Conservation (phyloP, 1,284 basidiomycete species). For the Malassezia yamatoensis region DNA sequence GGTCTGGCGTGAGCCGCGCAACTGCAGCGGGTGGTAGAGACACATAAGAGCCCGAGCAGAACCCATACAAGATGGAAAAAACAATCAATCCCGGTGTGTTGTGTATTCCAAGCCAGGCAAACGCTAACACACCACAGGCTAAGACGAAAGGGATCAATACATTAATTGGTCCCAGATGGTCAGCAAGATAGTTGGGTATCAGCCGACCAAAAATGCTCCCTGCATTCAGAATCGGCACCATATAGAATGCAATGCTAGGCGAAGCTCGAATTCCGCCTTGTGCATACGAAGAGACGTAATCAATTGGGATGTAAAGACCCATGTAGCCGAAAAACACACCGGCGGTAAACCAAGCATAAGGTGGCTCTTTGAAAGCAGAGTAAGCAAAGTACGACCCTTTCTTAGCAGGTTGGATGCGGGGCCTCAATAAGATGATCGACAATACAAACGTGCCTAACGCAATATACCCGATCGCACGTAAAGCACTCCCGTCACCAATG, state of each 20-base stretch:
- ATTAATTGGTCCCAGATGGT: slow-evolving; percentile 45
- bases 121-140: slow-evolving; percentile 30
- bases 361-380: slow-evolving; percentile 11
- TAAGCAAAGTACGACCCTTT: slow-evolving; percentile 1
- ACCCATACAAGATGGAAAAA: slow-evolving; percentile 28
- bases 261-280: background rate
- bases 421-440: slow-evolving; percentile 7
- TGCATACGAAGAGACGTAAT: slow-evolving; percentile 16
- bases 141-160: slow-evolving; percentile 39
- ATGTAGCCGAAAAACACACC: slow-evolving; percentile 9
- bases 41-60: slow-evolving; percentile 30
- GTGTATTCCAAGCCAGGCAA: slow-evolving; percentile 17
- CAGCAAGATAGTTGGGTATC: slow-evolving; percentile 43
- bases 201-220: slow-evolving; percentile 43
- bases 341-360: slow-evolving; percentile 4
- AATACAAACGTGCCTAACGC: slow-evolving; percentile 18
- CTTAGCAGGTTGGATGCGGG: background rate
- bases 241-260: slow-evolving; percentile 18
- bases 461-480: slow-evolving; percentile 30
- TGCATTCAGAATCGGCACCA: slow-evolving; percentile 33
- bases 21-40: slow-evolving; percentile 19
- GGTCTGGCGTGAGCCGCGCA: background rate
- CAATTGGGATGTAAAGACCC: slow-evolving; percentile 18
- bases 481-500: slow-evolving; percentile 30
- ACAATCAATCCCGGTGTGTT: slow-evolving; percentile 13